A percentile compares a stretch with the other conserved stretches of the same genome.
Conservation (phyloP, 2,329 filamentous ascomycete species). For the Arthrinium puccinioides region DNA sequence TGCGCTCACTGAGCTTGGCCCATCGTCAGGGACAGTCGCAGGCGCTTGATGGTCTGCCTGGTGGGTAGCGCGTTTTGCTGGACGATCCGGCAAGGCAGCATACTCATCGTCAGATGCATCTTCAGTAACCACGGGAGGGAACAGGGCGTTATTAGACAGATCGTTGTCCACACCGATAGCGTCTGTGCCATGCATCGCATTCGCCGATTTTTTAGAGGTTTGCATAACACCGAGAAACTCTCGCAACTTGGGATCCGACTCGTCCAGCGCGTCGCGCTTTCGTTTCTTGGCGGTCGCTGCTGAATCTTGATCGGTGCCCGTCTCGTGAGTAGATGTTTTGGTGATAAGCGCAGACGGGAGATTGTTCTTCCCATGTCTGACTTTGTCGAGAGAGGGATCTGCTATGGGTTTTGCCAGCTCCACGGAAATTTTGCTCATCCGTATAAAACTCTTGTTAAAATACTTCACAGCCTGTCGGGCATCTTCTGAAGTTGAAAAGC, state of each 20-base stretch:
- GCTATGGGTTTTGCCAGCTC: slow-evolving; percentile 70
- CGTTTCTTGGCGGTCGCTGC: slow-evolving; percentile 50
- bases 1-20: too few relatives aligned
- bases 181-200: slow-evolving; percentile 49
- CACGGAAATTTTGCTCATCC: slow-evolving; percentile 89
- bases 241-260: slow-evolving; percentile 70
- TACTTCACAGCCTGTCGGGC: slow-evolving; percentile 82
- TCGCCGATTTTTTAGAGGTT: slow-evolving; percentile 50
- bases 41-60: slow-evolving; percentile 20
- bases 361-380: slow-evolving; percentile 9
- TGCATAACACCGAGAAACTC: slow-evolving; percentile 85
- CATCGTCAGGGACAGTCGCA: background rate
- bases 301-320: slow-evolving; percentile 7
- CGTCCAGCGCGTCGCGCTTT: slow-evolving; percentile 52
- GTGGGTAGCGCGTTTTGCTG: slow-evolving; percentile 35
- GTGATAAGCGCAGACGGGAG: background rate
- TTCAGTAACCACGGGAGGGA: slow-evolving; percentile 36
- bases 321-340: background rate
- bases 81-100: slow-evolving; percentile 53
- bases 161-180: slow-evolving; percentile 5
- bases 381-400: slow-evolving; percentile 31
- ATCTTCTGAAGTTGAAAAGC: slow-evolving; percentile 77
- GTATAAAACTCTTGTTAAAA: slow-evolving; percentile 92
- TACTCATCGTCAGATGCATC: slow-evolving; percentile 70
- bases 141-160: slow-evolving; percentile 16